Percentiles rank a stretch among this genome's conserved stretches.
These are phyloP conservation scores for Geranium incanum DNA, from an alignment of 441 rosid genomes.

Conservation along the genomic window DNA sequence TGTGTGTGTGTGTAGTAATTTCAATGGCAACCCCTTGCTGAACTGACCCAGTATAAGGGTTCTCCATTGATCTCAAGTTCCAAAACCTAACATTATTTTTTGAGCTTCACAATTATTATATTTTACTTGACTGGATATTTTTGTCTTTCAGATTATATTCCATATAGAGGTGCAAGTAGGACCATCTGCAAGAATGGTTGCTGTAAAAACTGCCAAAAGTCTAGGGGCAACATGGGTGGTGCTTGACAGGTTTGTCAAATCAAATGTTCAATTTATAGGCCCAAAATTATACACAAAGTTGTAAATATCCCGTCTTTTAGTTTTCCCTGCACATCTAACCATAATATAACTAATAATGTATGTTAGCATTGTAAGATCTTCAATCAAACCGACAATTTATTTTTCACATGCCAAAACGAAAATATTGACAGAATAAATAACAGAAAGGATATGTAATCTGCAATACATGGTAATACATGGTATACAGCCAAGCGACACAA, in stretches of 20 bases:
- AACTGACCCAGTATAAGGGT: not conserved
- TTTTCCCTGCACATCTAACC: not conserved
- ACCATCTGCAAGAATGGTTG: conserved; percentile 34
- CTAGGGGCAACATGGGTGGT: conserved; percentile 31
- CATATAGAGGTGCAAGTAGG: conserved; percentile 37
- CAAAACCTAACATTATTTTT: not conserved
- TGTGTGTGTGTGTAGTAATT: no score
- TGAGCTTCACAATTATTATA: not conserved
- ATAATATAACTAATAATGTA: not conserved
- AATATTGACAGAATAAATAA: no score
- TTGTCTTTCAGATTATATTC: conserved; percentile 38
- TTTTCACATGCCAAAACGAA: no score
- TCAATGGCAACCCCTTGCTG: not conserved
- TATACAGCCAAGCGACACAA: no score
- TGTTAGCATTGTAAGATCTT: not conserved
- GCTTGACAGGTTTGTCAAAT: conserved; percentile 43
- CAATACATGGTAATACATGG: no score
- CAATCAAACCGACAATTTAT: not conserved
- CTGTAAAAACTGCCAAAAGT: conserved; percentile 30
- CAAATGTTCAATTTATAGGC: not conserved
- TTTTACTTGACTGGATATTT: not conserved
- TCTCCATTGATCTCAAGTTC: not conserved
- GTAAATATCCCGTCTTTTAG: not conserved
- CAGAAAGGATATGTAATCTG: no score
- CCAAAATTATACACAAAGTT: conserved; percentile 4